Percentiles rank a stretch among this genome's conserved stretches.
Conservation (phyloP, 169 alveolate genomes). For the Babesia bovis region DNA sequence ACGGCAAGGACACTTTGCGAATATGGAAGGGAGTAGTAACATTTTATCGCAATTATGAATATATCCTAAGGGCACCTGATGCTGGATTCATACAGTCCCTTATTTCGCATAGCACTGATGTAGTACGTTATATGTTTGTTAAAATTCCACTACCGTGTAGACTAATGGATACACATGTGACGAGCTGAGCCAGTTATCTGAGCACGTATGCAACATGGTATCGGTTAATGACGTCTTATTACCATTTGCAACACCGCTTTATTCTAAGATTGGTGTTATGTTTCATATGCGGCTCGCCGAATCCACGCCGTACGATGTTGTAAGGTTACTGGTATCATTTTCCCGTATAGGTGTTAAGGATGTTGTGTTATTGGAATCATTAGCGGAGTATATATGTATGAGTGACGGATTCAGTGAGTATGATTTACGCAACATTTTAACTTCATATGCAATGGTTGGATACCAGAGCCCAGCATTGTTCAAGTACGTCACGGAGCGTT, state of each 20-base stretch:
- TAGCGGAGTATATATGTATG: slow-evolving; percentile 22
- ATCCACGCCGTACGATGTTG: slow-evolving; percentile 47
- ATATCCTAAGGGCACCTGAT: slow-evolving; percentile 23
- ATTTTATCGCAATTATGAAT: slow-evolving; percentile 44
- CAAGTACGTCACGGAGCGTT: slow-evolving; percentile 27
- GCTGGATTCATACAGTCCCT: slow-evolving; percentile 10
- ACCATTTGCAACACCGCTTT: not conserved
- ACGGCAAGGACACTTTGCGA: slow-evolving; percentile 56
- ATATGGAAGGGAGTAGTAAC: slow-evolving; percentile 27
- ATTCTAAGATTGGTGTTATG: slow-evolving; percentile 45
- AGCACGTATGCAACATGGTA: slow-evolving; percentile 39
- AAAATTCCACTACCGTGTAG: slow-evolving; percentile 5
- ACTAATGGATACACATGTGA: slow-evolving; percentile 57
- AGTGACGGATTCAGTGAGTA: slow-evolving; percentile 32
- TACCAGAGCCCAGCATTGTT: slow-evolving; percentile 20
- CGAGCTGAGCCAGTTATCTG: slow-evolving; percentile 52
- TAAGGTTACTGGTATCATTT: slow-evolving; percentile 45
- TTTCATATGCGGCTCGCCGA: slow-evolving; percentile 64
- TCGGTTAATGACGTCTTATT: slow-evolving; percentile 3
- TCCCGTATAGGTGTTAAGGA: slow-evolving; percentile 56
- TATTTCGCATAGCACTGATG: slow-evolving; percentile 6
- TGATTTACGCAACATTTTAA: slow-evolving; percentile 41
- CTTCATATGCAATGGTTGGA: slow-evolving; percentile 34
- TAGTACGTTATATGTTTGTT: slow-evolving; percentile 2
- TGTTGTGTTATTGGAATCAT: slow-evolving; percentile 18